Evolutionary conservation across 441 rosid species (phyloP).

Genomic region (Jatropha podagrica): DNA sequence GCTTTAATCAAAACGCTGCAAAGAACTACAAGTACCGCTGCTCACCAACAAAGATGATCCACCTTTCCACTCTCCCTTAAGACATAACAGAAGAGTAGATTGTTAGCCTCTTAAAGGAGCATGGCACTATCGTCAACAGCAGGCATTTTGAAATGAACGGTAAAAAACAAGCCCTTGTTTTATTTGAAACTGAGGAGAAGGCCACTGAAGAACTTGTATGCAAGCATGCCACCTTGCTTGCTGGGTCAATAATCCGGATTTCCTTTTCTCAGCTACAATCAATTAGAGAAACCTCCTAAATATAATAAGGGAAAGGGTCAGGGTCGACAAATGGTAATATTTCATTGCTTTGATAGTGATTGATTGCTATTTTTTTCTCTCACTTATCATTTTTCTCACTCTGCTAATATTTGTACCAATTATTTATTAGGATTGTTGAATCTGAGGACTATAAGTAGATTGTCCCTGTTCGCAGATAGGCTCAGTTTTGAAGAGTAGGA

Average conservation of each 20-base stretch:
- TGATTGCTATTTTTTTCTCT: slow-evolving; percentile 22
- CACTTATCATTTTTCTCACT: background rate
- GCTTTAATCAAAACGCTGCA: slow-evolving; percentile 95
- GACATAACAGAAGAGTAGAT: slow-evolving; percentile 86
- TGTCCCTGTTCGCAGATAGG: slow-evolving; percentile 20
- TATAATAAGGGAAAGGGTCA: slow-evolving; percentile 13
- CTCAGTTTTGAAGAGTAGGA: slow-evolving; percentile 34
- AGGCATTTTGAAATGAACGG: slow-evolving; percentile 96
- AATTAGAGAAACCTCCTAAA: slow-evolving; percentile 48
- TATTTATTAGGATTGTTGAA: slow-evolving; percentile 18
- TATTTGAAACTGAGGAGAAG: slow-evolving; percentile 86
- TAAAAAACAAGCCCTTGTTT: slow-evolving; percentile 88
- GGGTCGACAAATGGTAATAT: slow-evolving; percentile 15
- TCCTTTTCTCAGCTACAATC: slow-evolving; percentile 97
- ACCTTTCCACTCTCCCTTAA: slow-evolving; percentile 90
- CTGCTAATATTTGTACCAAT: slow-evolving; percentile 17
- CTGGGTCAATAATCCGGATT: slow-evolving; percentile 79
- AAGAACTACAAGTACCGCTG: slow-evolving; percentile 98
- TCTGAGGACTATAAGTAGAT: slow-evolving; percentile 17
- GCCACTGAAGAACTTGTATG: slow-evolving; percentile 94
- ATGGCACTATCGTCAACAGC: slow-evolving; percentile 64
- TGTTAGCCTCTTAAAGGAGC: slow-evolving; percentile 70
- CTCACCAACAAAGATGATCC: slow-evolving; percentile 95
- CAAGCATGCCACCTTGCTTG: slow-evolving; percentile 87
- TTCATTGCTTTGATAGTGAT: slow-evolving; percentile 30